Conservation (phyloP, 169 alveolate species). For the Plasmodium berghei region DNA sequence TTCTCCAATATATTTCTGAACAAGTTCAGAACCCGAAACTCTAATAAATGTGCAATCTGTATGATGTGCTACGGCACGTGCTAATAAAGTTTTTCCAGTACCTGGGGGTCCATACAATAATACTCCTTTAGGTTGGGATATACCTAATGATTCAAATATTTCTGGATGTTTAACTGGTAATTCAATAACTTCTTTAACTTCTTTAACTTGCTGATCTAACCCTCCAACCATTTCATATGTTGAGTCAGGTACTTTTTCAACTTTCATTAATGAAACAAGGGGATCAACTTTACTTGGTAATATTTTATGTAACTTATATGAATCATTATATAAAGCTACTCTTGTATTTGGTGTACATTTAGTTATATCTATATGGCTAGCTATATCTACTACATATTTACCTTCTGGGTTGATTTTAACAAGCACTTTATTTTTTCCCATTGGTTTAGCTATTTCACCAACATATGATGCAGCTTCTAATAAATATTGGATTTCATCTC, state of each 20-base stretch:
- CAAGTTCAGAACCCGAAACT: conserved; percentile 99
- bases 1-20: conserved; percentile 99
- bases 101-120: conserved; percentile 92
- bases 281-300: conserved; percentile 99
- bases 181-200: conserved; percentile 99
- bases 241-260: conserved; percentile 99
- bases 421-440: conserved; percentile 97
- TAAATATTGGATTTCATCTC: conserved; percentile 95
- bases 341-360: conserved; percentile 95
- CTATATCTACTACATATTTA: conserved; percentile 96
- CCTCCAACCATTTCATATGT: conserved; percentile 99
- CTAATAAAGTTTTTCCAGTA: conserved; percentile 97
- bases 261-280: conserved; percentile 98
- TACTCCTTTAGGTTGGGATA: conserved; percentile 97
- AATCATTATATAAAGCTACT: conserved; percentile 92
- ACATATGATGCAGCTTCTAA: conserved; percentile 97
- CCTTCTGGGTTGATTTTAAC: conserved; percentile 98
- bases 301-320: conserved; percentile 94
- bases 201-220: conserved; percentile 97
- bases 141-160: conserved; percentile 98
- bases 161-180: conserved; percentile 99
- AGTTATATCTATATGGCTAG: conserved; percentile 92
- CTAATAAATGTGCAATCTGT: conserved; percentile 99
- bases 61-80: conserved; percentile 99
- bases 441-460: conserved; percentile 98